These are phyloP conservation scores for Spinellus fusiger DNA, from an alignment of 192 early-diverging fungal genomes.

Conservation along the genomic window DNA sequence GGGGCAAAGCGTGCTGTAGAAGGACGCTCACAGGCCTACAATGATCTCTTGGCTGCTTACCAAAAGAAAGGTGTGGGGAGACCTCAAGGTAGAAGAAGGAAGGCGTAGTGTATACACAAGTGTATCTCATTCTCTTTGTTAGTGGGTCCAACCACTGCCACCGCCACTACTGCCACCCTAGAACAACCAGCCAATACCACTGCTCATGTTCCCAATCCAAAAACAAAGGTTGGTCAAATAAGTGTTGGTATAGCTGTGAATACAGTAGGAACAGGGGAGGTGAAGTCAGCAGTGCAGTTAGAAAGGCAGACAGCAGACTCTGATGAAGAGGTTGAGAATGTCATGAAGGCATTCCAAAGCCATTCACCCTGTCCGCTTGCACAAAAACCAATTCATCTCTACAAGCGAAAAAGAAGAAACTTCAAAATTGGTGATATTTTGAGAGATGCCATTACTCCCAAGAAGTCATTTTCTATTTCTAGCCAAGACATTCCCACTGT, in stretches of 20 bases:
- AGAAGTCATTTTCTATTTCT: neutral
- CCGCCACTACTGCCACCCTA: neutral
- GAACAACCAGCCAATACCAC: neutral
- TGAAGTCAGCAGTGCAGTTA: too few species aligned
- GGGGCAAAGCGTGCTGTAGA: slow-evolving; percentile 76
- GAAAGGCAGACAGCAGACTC: slow-evolving; percentile 53
- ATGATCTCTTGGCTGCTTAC: slow-evolving; percentile 68
- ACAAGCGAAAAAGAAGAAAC: slow-evolving; percentile 54
- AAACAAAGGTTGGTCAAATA: slow-evolving; percentile 2
- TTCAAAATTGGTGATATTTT: slow-evolving; percentile 59
- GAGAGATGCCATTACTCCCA: slow-evolving; percentile 53
- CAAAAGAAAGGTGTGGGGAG: slow-evolving; percentile 64
- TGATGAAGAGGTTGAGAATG: slow-evolving; percentile 67
- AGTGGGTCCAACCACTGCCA: too few species aligned
- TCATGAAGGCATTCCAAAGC: slow-evolving; percentile 57
- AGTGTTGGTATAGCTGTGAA: too few species aligned
- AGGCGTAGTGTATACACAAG: too few species aligned
- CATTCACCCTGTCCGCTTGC: slow-evolving; percentile 64
- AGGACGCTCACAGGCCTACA: slow-evolving; percentile 81
- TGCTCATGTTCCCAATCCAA: too few species aligned
- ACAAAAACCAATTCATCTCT: slow-evolving; percentile 34
- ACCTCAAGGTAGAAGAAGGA: slow-evolving; percentile 48
- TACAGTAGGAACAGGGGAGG: too few species aligned
- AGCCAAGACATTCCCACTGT: neutral
- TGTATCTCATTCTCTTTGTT: too few species aligned